phyloP scores from a whole-genome alignment of 495 filamentous ascomycete genomes.

The Glonium stellatum region DNA sequence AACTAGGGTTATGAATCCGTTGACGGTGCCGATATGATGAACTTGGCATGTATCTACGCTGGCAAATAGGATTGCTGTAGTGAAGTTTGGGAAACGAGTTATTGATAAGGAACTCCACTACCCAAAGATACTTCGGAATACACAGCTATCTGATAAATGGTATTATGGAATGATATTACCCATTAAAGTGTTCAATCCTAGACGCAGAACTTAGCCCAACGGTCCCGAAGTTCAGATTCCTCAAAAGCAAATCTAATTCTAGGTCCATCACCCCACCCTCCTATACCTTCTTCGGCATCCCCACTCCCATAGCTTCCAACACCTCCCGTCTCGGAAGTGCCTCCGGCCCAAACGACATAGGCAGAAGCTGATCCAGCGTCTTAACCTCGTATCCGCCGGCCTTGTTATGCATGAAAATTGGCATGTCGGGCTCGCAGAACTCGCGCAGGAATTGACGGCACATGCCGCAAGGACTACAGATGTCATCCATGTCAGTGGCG shows the following conservation, averaged over 20 bases:
- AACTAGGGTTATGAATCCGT: constrained; percentile 28
- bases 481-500: constrained; percentile 60
- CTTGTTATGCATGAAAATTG: constrained; percentile 88
- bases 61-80: too few relatives aligned
- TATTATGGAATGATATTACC: too few relatives aligned
- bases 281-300: constrained; percentile 6
- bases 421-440: constrained; percentile 47
- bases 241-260: neutral
- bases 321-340: constrained; percentile 21
- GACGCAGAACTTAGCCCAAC: too few relatives aligned
- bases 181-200: too few relatives aligned
- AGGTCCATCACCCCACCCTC: neutral
- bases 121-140: too few relatives aligned
- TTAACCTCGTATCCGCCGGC: constrained; percentile 60
- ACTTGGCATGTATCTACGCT: too few relatives aligned
- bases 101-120: too few relatives aligned
- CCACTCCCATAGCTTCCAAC: constrained; percentile 6
- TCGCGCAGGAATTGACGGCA: constrained; percentile 45
- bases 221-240: too few relatives aligned
- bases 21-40: constrained; percentile 31
- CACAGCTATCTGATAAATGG: too few relatives aligned
- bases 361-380: constrained; percentile 54
- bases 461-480: constrained; percentile 48
- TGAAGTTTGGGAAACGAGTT: too few relatives aligned
- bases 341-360: constrained; percentile 29